Evolutionary conservation across 163 green algal species (phyloP).

Genomic region (Volvox carteri): DNA sequence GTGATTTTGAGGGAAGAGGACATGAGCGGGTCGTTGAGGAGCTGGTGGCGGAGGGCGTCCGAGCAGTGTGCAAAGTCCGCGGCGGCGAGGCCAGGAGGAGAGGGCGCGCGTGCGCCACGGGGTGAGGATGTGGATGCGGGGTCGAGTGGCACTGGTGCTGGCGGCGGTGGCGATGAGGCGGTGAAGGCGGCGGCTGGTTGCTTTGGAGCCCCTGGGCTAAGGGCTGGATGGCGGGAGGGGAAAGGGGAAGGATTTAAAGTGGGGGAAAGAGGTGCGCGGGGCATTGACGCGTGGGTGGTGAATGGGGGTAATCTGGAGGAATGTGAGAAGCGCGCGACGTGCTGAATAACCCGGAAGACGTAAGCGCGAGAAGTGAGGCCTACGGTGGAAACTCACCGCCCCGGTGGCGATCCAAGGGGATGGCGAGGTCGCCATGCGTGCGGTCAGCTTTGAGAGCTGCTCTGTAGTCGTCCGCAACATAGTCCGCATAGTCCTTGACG

Average conservation of each 20-base stretch:
- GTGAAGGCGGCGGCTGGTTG: background rate
- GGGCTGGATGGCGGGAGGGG: background rate
- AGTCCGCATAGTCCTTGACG: constrained; percentile 45
- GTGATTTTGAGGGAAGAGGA: background rate
- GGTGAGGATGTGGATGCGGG: background rate
- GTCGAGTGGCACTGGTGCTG: background rate
- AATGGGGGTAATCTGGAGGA: too few relatives aligned
- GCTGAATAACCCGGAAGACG: too few relatives aligned
- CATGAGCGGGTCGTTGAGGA: background rate
- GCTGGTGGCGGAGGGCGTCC: constrained; percentile 10
- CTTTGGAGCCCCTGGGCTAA: background rate
- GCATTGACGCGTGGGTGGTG: too few relatives aligned
- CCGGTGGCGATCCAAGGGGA: constrained; percentile 2
- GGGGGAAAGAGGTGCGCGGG: too few relatives aligned
- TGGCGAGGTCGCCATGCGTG: constrained; percentile 39
- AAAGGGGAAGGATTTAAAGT: background rate
- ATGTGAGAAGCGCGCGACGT: too few relatives aligned
- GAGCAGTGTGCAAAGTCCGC: constrained; percentile 49
- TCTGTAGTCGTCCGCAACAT: constrained; percentile 47
- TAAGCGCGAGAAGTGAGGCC: too few relatives aligned
- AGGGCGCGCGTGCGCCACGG: background rate
- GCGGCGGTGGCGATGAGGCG: background rate
- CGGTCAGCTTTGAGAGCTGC: constrained; percentile 41
- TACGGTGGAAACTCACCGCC: constrained; percentile 5
- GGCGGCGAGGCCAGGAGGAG: background rate